Evolutionary conservation across 129 eudicot species (phyloP).

Genomic region (Flaveria linearis): DNA sequence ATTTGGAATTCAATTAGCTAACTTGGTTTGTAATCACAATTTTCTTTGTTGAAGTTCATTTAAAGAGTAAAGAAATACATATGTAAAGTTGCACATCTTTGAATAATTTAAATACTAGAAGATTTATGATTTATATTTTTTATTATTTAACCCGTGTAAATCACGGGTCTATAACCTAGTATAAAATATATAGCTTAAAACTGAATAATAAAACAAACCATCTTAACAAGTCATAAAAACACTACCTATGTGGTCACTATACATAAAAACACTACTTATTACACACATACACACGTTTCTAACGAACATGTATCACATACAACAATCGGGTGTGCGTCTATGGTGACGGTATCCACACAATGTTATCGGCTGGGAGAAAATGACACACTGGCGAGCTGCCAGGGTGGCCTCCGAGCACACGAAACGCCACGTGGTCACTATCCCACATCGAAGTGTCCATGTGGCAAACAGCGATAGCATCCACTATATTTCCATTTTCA

Average conservation of each 20-base stretch:
- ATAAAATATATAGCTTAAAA: background rate
- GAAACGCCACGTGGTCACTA: conserved; percentile 37
- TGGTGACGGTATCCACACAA: conserved; percentile 34
- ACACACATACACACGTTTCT: conserved; percentile 12
- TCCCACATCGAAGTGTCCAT: conserved; percentile 45
- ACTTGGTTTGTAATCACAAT: too few relatives aligned
- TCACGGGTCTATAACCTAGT: too few relatives aligned
- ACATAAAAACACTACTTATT: background rate
- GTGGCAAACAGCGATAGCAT: conserved; percentile 46
- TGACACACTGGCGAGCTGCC: conserved; percentile 46
- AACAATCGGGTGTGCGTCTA: conserved; percentile 9
- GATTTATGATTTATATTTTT: too few relatives aligned
- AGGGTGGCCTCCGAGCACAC: conserved; percentile 38
- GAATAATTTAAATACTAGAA: too few relatives aligned
- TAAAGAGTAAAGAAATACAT: too few relatives aligned
- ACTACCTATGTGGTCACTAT: background rate
- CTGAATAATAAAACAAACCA: background rate
- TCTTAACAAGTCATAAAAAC: background rate
- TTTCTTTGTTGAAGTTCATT: too few relatives aligned
- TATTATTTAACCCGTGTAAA: too few relatives aligned
- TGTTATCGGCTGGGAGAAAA: conserved; percentile 36
- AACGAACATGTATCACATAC: conserved; percentile 9
- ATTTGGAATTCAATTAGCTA: too few relatives aligned
- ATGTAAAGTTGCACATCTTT: too few relatives aligned
- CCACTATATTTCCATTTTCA: conserved; percentile 39